Conservation (phyloP, 2,329 filamentous ascomycete genomes). For the Colletotrichum sp. region DNA sequence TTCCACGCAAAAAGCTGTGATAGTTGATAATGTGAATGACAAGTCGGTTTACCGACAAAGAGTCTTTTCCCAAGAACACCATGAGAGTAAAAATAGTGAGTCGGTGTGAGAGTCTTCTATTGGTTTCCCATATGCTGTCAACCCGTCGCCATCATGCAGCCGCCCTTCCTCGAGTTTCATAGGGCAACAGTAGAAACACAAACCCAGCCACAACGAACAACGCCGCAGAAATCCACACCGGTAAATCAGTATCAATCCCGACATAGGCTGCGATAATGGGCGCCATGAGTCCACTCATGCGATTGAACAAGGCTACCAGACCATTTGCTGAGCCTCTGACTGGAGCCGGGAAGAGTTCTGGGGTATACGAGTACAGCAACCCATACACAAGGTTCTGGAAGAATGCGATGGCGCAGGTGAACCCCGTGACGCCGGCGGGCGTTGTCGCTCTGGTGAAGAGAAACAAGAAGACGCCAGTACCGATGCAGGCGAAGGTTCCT, state of each 20-base stretch:
- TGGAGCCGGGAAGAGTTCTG: background rate
- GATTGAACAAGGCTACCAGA: background rate
- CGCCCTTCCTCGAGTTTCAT: background rate
- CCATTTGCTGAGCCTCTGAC: background rate
- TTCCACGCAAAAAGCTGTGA: background rate
- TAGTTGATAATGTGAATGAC: background rate
- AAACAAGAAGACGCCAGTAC: slow-evolving; percentile 26
- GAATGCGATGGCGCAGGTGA: slow-evolving; percentile 26
- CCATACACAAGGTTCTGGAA: slow-evolving; percentile 28
- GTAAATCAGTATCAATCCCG: slow-evolving; percentile 10
- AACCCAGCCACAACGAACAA: slow-evolving; percentile 6
- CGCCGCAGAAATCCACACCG: slow-evolving; percentile 13
- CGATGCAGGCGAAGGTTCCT: slow-evolving; percentile 22
- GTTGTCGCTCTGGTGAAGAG: slow-evolving; percentile 30
- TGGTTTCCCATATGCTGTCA: fast-evolving
- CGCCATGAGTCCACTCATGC: slow-evolving; percentile 5
- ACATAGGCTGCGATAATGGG: slow-evolving; percentile 17
- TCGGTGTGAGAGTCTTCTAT: fast-evolving
- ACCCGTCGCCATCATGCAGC: background rate
- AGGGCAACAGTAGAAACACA: background rate
- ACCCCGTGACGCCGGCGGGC: slow-evolving; percentile 21
- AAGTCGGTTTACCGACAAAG: background rate
- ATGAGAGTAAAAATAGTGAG: background rate
- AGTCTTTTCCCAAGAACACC: background rate
- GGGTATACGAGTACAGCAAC: slow-evolving; percentile 15